Conservation (phyloP, 495 filamentous ascomycete genomes). For the Hypoxylon crocopeplum region DNA sequence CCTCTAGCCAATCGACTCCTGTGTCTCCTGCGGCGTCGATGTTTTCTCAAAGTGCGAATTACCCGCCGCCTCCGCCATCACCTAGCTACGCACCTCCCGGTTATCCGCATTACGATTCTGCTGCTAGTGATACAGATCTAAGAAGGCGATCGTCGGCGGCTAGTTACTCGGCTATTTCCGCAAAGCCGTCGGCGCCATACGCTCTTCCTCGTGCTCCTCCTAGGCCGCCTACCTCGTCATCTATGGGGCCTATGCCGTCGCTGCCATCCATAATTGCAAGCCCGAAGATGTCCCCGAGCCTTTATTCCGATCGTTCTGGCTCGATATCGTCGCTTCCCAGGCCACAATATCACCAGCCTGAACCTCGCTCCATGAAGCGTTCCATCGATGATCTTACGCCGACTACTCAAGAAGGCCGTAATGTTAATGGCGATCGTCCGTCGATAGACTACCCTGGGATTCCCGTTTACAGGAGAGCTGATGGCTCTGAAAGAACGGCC, state of each 20-base stretch:
- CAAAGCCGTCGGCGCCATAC: conserved; percentile 29
- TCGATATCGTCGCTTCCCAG: conserved; percentile 31
- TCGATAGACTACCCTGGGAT: conserved; percentile 31
- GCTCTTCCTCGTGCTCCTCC: conserved; percentile 20
- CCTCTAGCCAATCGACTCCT: conserved; percentile 38
- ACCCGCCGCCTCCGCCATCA: conserved; percentile 34
- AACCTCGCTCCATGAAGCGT: conserved; percentile 36
- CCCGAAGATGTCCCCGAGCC: conserved; percentile 27
- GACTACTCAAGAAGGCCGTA: conserved; percentile 36
- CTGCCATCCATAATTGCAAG: conserved; percentile 31
- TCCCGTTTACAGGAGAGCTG: conserved; percentile 35
- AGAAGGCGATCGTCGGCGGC: conserved; percentile 33
- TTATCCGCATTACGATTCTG: conserved; percentile 37
- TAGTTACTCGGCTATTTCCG: conserved; percentile 36
- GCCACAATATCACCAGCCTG: conserved; percentile 32
- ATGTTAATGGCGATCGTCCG: conserved; percentile 35
- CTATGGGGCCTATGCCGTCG: conserved; percentile 31
- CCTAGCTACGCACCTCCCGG: conserved; percentile 30
- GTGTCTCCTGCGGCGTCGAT: conserved; percentile 39
- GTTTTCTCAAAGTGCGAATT: conserved; percentile 32
- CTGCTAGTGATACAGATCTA: conserved; percentile 29
- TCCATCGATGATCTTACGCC: conserved; percentile 39
- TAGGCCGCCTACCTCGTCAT: conserved; percentile 24
- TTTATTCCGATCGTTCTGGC: conserved; percentile 29
- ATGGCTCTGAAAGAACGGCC: conserved; percentile 31